Evolutionary conservation across 2,329 filamentous ascomycete genomes (phyloP), one percentile per base, ranked within the genome.

Genomic region (Aureobasidium leucospermi): DNA sequence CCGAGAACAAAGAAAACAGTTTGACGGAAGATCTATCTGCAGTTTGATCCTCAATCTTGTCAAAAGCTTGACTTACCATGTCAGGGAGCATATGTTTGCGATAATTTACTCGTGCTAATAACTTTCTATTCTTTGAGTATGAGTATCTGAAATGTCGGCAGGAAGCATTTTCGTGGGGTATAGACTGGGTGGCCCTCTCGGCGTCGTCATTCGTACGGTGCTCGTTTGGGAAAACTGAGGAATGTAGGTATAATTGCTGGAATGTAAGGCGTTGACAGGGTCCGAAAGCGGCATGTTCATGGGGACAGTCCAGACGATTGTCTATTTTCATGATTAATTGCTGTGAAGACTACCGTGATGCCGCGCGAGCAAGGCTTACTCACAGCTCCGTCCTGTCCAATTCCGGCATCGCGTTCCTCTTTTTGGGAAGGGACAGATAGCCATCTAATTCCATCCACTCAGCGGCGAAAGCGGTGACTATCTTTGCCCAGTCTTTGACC

Each of bases 391-490:
- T 56, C 49, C 53, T 51, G 15, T 58, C 60, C 19, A 43, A 4
- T 46, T 53, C 46, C 31, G 39, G 28, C 29, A 3, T 6, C 6
- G 42, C 32, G 4, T 15, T 39, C 1, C 61, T 38, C 51, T 57
- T 51, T 28, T 59, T n/a, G 29, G 60, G 36, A 39, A 62, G 34
- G 34, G 51, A 39, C 57, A 85, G 72, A 62, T 73, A 80, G 1
- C 78, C 83, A 63, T 86, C 85, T 62, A 97, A 74, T 65, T 96
- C 92, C 83, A 97, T 84, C 91, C 92, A 97, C 74, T 97, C 93
- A 0, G 89, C 86, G 36, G 85, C 82, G 75, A 97, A 99, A 0
- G 85, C 92, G 0, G 88, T 87, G 6, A 93, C 79, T 51, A 99
- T 86, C 70, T 83, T 85, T 16, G 88, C 84, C 94, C 94, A 99